These are phyloP conservation scores for Biscutella laevigata DNA, from an alignment of 441 rosid species.

Conservation along the genomic window DNA sequence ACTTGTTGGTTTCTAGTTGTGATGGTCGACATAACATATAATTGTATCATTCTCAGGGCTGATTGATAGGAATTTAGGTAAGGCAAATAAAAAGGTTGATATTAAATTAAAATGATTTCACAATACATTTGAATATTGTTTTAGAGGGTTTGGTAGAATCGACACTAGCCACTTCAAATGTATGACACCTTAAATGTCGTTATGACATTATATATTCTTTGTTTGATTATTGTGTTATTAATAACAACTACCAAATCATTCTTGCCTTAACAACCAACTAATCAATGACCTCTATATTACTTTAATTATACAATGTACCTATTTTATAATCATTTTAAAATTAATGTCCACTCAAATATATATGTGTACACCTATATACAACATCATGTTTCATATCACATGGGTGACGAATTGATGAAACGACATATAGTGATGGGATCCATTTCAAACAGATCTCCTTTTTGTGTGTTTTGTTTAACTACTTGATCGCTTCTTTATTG, in stretches of 20 bases:
- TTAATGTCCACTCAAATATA: slow-evolving; percentile 3
- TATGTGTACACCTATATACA: background rate
- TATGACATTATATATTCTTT: background rate
- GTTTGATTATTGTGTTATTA: background rate
- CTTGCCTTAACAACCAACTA: slow-evolving; percentile 15
- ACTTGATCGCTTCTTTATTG: background rate
- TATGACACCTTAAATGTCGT: slow-evolving; percentile 3
- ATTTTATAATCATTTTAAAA: background rate
- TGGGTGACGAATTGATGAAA: slow-evolving; percentile 25
- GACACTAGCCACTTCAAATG: background rate
- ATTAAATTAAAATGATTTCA: too few relatives aligned
- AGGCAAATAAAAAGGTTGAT: too few relatives aligned
- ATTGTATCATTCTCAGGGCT: too few relatives aligned
- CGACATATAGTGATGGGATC: slow-evolving; percentile 6
- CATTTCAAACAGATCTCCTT: slow-evolving; percentile 15
- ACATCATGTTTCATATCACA: slow-evolving; percentile 17
- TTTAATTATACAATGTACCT: slow-evolving; percentile 4
- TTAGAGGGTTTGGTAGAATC: background rate
- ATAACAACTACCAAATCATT: slow-evolving; percentile 10
- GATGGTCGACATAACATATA: too few relatives aligned
- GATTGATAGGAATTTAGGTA: too few relatives aligned
- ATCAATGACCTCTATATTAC: slow-evolving; percentile 4
- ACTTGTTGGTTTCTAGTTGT: too few relatives aligned
- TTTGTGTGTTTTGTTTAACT: slow-evolving; percentile 10
- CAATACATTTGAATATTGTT: too few relatives aligned